A percentile compares a stretch with the other conserved stretches of the same genome.
phyloP scores from a whole-genome alignment of 139 green algal species.

The Coccomyxa sp. region DNA sequence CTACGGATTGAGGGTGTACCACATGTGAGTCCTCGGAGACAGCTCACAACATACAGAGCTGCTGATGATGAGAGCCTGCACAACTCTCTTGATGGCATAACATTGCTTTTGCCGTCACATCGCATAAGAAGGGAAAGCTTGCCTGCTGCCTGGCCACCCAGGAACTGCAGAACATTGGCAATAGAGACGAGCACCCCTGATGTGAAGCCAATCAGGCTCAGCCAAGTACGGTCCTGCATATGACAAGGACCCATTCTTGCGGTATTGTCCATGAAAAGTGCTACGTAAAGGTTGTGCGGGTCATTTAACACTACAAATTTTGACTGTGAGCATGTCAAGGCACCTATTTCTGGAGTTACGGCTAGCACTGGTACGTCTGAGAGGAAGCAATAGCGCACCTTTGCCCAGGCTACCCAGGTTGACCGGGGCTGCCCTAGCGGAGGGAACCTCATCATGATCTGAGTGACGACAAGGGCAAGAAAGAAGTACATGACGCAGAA shows the following conservation, averaged over 20 bases:
- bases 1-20: background rate
- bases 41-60: background rate
- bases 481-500: slow-evolving; percentile 8
- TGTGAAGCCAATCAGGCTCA: slow-evolving; percentile 3
- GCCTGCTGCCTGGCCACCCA: slow-evolving; percentile 14
- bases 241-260: background rate
- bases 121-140: too few relatives aligned
- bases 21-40: background rate
- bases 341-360: too few relatives aligned
- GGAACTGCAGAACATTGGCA: slow-evolving; percentile 21
- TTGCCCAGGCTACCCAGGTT: slow-evolving; percentile 9
- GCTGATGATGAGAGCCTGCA: background rate
- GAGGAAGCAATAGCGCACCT: background rate
- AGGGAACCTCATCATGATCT: slow-evolving; percentile 8
- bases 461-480: background rate
- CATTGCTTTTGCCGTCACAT: too few relatives aligned
- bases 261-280: background rate
- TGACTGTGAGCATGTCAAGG: too few relatives aligned
- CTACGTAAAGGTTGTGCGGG: background rate
- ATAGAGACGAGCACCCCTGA: slow-evolving; percentile 1
- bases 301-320: background rate
- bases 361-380: background rate
- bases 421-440: slow-evolving; percentile 3
- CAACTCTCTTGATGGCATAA: too few relatives aligned
- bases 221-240: background rate